Percentiles rank a stretch among this genome's conserved stretches.
These are phyloP conservation scores for Apiospora pterosperma DNA, from an alignment of 2,329 filamentous ascomycete species.

Conservation along the genomic window DNA sequence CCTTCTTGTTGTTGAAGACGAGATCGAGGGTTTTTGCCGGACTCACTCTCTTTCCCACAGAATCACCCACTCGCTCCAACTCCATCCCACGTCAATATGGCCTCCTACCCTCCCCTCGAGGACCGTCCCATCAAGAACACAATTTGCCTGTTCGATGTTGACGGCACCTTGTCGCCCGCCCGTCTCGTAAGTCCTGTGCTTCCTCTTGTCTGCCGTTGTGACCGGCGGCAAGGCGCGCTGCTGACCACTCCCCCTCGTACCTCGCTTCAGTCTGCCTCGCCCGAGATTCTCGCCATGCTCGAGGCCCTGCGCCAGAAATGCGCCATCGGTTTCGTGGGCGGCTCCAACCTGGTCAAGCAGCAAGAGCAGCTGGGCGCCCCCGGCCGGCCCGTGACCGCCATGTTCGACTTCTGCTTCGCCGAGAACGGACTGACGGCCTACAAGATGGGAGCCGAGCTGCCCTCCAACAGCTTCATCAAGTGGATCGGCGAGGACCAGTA, in stretches of 20 bases:
- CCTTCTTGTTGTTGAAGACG: neutral
- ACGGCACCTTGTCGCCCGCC: slow-evolving; percentile 83
- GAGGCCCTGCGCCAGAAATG: slow-evolving; percentile 78
- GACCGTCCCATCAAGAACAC: slow-evolving; percentile 89
- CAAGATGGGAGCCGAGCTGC: slow-evolving; percentile 73
- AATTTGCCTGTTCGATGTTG: slow-evolving; percentile 93
- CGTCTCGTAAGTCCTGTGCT: slow-evolving; percentile 58
- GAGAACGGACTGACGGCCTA: slow-evolving; percentile 95
- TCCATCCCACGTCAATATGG: neutral
- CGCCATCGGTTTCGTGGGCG: slow-evolving; percentile 89
- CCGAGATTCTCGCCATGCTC: slow-evolving; percentile 82
- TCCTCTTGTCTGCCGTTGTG: neutral
- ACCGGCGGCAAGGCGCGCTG: neutral
- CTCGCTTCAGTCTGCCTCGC: slow-evolving; percentile 56
- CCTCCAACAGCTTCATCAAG: slow-evolving; percentile 81
- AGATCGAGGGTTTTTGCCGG: neutral
- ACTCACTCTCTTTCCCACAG: neutral
- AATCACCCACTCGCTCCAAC: neutral
- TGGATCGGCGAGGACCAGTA: slow-evolving; percentile 84
- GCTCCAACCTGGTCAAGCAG: slow-evolving; percentile 88
- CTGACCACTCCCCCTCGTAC: slow-evolving; percentile 1
- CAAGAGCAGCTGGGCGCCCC: slow-evolving; percentile 86
- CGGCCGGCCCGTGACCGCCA: slow-evolving; percentile 65
- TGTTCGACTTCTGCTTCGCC: slow-evolving; percentile 97
- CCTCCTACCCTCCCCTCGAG: slow-evolving; percentile 61